Conservation (phyloP, 306 rosid genomes). For the Oemleria cerasiformis region DNA sequence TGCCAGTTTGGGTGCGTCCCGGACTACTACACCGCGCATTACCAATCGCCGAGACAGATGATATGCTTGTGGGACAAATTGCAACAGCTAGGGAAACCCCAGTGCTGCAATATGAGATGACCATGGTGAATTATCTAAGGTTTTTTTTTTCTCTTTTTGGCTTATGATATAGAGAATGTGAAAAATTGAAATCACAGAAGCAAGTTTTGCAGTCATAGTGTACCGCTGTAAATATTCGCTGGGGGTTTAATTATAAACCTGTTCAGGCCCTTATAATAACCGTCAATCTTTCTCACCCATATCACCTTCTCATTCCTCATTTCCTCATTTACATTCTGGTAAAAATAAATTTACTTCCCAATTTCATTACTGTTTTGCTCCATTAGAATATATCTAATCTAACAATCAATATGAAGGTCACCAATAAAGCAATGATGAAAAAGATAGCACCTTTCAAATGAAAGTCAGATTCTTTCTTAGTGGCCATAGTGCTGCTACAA, state of each 20-base stretch:
- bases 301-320: neutral
- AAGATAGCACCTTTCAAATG: constrained; percentile 21
- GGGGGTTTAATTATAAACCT: constrained; percentile 10
- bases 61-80: constrained; percentile 83
- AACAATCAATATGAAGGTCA: constrained; percentile 9
- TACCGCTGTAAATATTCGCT: constrained; percentile 42
- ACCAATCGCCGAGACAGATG: constrained; percentile 94
- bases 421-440: constrained; percentile 16
- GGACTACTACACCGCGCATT: constrained; percentile 80
- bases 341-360: too few relatives aligned
- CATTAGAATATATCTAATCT: neutral
- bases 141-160: neutral
- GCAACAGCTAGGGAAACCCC: constrained; percentile 53
- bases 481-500: constrained; percentile 25
- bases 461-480: constrained; percentile 32
- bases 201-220: constrained; percentile 42
- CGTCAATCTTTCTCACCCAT: neutral
- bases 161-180: constrained; percentile 5
- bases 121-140: constrained; percentile 8
- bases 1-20: constrained; percentile 89
- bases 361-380: neutral
- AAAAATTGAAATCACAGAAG: constrained; percentile 22
- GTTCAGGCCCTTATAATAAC: too few relatives aligned
- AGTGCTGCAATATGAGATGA: constrained; percentile 95
- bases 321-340: neutral